These are phyloP conservation scores for Pseudocercospora crystallina DNA, from an alignment of 2,329 filamentous ascomycete genomes.

Conservation along the genomic window DNA sequence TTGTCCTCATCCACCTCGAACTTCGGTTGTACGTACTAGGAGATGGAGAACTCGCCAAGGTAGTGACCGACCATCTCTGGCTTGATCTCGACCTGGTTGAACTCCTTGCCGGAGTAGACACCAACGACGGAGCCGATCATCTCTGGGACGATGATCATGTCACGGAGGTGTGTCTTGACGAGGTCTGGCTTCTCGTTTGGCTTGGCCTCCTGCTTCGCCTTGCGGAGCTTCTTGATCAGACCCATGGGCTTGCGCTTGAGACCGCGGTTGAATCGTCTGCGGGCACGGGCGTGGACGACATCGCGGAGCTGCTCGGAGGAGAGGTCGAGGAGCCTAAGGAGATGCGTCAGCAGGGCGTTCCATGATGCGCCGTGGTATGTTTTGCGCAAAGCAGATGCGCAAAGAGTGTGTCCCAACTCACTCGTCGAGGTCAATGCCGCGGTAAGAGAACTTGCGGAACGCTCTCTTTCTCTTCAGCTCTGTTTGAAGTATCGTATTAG, in stretches of 20 bases:
- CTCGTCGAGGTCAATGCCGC: slow-evolving; percentile 99
- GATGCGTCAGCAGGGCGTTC: slow-evolving; percentile 15
- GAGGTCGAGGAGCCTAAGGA: slow-evolving; percentile 88
- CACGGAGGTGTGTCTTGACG: slow-evolving; percentile 98
- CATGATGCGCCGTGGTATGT: slow-evolving; percentile 4
- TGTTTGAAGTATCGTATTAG: slow-evolving; percentile 41
- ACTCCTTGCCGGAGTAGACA: slow-evolving; percentile 99
- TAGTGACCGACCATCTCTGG: slow-evolving; percentile 99
- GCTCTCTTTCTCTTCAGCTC: slow-evolving; percentile 99
- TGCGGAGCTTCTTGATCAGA: slow-evolving; percentile 99
- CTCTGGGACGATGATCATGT: slow-evolving; percentile 99
- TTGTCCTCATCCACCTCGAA: not conserved
- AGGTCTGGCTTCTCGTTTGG: slow-evolving; percentile 99
- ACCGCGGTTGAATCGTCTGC: slow-evolving; percentile 98
- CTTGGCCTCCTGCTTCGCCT: slow-evolving; percentile 97
- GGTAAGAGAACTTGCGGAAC: slow-evolving; percentile 99
- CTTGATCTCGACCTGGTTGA: slow-evolving; percentile 99
- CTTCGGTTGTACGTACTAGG: slow-evolving; percentile 72
- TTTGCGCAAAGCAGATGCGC: no score
- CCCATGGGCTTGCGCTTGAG: slow-evolving; percentile 99
- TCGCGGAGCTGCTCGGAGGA: slow-evolving; percentile 97
- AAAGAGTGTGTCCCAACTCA: slow-evolving; percentile 55
- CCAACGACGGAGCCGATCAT: slow-evolving; percentile 99
- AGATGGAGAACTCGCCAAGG: slow-evolving; percentile 98
- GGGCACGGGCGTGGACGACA: slow-evolving; percentile 98